Evolutionary conservation across 768 basidiomycete genomes (phyloP).

Genomic region (Lepiota brunneoincarnata): DNA sequence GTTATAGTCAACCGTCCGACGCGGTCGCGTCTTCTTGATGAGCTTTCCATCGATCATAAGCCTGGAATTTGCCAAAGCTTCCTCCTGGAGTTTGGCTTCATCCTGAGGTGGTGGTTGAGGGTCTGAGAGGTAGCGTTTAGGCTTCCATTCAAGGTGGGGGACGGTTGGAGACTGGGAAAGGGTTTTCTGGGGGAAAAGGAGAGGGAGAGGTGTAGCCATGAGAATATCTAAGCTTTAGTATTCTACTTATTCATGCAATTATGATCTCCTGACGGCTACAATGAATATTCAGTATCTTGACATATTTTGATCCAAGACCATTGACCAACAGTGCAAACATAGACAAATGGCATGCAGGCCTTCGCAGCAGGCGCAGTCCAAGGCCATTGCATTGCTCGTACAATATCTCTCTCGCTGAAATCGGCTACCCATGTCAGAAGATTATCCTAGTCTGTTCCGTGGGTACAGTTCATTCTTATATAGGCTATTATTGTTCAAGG

Average conservation of each 20-base stretch:
- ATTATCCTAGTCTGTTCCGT: slow-evolving; percentile 87
- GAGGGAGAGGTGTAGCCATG: slow-evolving; percentile 37
- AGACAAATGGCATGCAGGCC: not conserved
- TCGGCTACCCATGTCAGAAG: slow-evolving; percentile 55
- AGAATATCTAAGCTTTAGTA: not conserved
- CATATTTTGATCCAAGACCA: not conserved
- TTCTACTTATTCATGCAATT: no score
- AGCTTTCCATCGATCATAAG: slow-evolving; percentile 77
- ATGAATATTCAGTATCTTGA: not conserved
- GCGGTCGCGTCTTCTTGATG: slow-evolving; percentile 87
- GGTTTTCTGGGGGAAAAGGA: slow-evolving; percentile 50
- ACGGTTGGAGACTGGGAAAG: slow-evolving; percentile 31
- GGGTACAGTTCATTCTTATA: slow-evolving; percentile 24
- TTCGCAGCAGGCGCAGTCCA: not conserved
- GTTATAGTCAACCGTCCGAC: slow-evolving; percentile 93
- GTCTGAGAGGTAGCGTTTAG: slow-evolving; percentile 64
- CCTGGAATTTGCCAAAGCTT: slow-evolving; percentile 72
- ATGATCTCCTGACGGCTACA: no score
- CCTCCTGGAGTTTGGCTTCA: slow-evolving; percentile 71
- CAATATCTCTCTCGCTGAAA: not conserved
- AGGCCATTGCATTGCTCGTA: not conserved
- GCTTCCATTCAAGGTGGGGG: slow-evolving; percentile 69
- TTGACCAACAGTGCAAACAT: not conserved
- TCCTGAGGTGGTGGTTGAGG: slow-evolving; percentile 80
- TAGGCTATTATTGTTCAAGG: slow-evolving; percentile 6